A percentile compares a stretch with the other conserved stretches of the same genome.
Conservation (phyloP, 306 rosid genomes). For the Argentina anserina region DNA sequence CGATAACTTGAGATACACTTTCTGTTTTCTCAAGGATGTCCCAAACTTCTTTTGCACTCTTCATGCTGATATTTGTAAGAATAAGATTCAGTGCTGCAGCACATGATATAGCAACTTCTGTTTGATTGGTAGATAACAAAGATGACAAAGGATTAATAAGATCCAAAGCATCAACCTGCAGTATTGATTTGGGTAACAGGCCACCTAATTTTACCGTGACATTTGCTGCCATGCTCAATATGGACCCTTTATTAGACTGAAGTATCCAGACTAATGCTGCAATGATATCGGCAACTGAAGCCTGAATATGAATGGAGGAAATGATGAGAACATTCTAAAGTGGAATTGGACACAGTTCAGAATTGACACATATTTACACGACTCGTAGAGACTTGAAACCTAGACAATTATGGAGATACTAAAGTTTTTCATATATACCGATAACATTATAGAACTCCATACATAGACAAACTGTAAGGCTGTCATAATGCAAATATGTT, state of each 20-base stretch:
- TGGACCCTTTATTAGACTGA: slow-evolving; percentile 40
- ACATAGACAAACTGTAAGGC: background rate
- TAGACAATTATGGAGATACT: no score
- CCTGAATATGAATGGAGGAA: slow-evolving; percentile 45
- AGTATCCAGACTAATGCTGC: slow-evolving; percentile 78
- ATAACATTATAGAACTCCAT: background rate
- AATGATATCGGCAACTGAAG: slow-evolving; percentile 52
- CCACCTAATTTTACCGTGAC: slow-evolving; percentile 54
- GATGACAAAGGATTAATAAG: slow-evolving; percentile 62
- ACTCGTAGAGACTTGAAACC: background rate
- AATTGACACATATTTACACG: background rate
- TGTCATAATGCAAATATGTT: background rate
- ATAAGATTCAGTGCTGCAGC: slow-evolving; percentile 58
- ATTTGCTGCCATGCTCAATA: slow-evolving; percentile 51
- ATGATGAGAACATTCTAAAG: background rate
- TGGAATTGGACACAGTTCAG: background rate
- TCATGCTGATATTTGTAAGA: slow-evolving; percentile 49
- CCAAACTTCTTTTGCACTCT: slow-evolving; percentile 57
- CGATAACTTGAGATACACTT: slow-evolving; percentile 35
- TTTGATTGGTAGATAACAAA: slow-evolving; percentile 49
- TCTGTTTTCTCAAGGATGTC: slow-evolving; percentile 48
- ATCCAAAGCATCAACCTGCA: slow-evolving; percentile 51
- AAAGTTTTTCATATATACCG: no score
- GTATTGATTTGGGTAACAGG: slow-evolving; percentile 43
- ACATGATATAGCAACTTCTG: slow-evolving; percentile 50